Evolutionary conservation across 768 basidiomycete species (phyloP), one percentile per base, ranked within the genome.

Genomic region (Mycena haematopus): DNA sequence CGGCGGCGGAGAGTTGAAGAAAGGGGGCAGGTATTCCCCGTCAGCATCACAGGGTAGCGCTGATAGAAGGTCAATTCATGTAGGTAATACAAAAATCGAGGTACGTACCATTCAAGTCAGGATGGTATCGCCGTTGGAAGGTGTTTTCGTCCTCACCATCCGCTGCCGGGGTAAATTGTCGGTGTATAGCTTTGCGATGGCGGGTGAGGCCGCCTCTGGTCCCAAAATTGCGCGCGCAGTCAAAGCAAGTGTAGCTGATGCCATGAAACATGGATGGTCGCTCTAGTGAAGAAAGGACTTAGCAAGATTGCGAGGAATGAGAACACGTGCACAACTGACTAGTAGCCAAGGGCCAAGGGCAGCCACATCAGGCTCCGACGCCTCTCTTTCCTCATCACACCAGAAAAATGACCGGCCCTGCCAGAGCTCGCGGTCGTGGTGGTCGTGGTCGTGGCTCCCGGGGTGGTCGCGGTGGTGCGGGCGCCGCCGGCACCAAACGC

Each of bases 81-180:
- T n/a, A 10, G 8, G 19, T 11, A 1, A 22, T 19, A 14, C 3
- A 36, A 4, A 4, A 24, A 3, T 15, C 13, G 10, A 22, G 6
- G 9, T 15, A 13, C 21, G 3, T 10, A 50, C 60, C 60, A 21
- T 62, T 62, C 15, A 44, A 5, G 13, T 19, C 13, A 4, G 55
- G 54, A 15, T 62, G 60, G 52, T 27, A 62, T 1, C 6, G 19
- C 1, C 29, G 21, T 17, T 52, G 11, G 19, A 62, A 62, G 2
- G 38, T 44, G 13, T 62, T 56, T 1, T 62, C 60, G 40, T 56
- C 60, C 21, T 62, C 49, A 21, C 25, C 54, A 11, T 62, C 60
- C 3, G 55, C 24, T 17, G 60, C 60, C 6, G 60, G 60, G 11
- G 60, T 62, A 29, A 62, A 56, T 24, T 56, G 10, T 0, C 54